Conservation (phyloP, 805 yeast genomes). For the Barnettozyma botsteinii region DNA sequence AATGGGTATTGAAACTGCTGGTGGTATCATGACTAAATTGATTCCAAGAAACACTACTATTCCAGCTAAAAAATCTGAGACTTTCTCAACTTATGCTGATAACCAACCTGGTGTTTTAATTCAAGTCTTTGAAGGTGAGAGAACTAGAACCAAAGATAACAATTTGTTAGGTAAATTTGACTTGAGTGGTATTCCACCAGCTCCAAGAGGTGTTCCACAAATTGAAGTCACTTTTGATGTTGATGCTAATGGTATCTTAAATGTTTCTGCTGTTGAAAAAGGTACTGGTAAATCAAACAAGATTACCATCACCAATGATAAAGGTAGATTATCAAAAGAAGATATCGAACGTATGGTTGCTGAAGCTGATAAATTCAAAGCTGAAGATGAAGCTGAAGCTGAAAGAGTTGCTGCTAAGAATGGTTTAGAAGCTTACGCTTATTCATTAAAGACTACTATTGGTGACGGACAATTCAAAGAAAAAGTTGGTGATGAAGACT, state of each 20-base stretch:
- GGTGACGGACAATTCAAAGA: slow-evolving; percentile 70
- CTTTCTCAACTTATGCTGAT: slow-evolving; percentile 96
- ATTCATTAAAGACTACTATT: slow-evolving; percentile 82
- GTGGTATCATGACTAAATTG: slow-evolving; percentile 99
- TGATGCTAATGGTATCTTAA: slow-evolving; percentile 96
- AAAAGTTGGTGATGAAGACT: slow-evolving; percentile 68
- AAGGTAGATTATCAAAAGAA: slow-evolving; percentile 97
- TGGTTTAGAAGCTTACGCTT: slow-evolving; percentile 93
- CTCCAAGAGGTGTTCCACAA: slow-evolving; percentile 99
- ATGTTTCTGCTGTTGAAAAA: slow-evolving; percentile 96
- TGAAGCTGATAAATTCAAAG: slow-evolving; percentile 97
- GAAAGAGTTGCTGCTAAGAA: slow-evolving; percentile 91
- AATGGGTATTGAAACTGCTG: slow-evolving; percentile 98
- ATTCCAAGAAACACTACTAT: slow-evolving; percentile 98
- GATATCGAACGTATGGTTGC: slow-evolving; percentile 97
- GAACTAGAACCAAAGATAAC: slow-evolving; percentile 95
- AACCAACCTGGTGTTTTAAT: slow-evolving; percentile 99
- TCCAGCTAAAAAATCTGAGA: slow-evolving; percentile 97
- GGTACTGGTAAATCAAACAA: slow-evolving; percentile 97
- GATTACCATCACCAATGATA: slow-evolving; percentile 97
- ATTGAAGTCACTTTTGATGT: slow-evolving; percentile 95
- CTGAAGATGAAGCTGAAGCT: slow-evolving; percentile 94
- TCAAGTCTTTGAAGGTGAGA: slow-evolving; percentile 98
- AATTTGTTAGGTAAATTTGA: slow-evolving; percentile 96
- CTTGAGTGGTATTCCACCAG: slow-evolving; percentile 95